Percentiles rank a stretch among this genome's conserved stretches.
phyloP scores from a whole-genome alignment of 2,329 filamentous ascomycete genomes.

The Bipolaris gigantea region DNA sequence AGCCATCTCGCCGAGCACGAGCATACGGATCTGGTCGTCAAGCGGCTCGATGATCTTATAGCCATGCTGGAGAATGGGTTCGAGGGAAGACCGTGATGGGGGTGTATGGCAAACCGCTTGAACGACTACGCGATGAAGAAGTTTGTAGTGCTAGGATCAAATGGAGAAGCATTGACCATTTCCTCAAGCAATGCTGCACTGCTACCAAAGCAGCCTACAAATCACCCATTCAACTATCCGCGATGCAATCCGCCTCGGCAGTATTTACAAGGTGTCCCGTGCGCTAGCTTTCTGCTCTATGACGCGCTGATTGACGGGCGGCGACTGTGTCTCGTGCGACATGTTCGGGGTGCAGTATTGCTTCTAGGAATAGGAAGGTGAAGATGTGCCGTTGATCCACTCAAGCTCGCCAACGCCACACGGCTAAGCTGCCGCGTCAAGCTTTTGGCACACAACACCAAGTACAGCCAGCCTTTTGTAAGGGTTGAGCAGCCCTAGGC shows the following conservation, averaged over 20 bases:
- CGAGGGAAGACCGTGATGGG: conserved; percentile 51
- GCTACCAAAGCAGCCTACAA: too few relatives aligned
- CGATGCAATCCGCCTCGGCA: too few relatives aligned
- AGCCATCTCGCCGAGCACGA: conserved; percentile 67
- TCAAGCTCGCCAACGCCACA: conserved; percentile 1
- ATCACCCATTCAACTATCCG: too few relatives aligned
- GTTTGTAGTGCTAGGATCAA: too few relatives aligned
- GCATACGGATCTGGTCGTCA: conserved; percentile 75
- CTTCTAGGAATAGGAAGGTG: background rate
- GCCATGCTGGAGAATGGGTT: conserved; percentile 75
- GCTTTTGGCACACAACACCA: conserved; percentile 1
- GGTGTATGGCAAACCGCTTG: conserved; percentile 6
- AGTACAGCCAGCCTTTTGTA: conserved; percentile 12
- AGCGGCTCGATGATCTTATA: conserved; percentile 72
- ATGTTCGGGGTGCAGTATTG: background rate
- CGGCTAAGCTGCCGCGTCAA: conserved; percentile 1
- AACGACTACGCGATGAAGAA: too few relatives aligned
- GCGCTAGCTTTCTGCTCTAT: too few relatives aligned
- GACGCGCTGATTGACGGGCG: too few relatives aligned
- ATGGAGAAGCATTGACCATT: too few relatives aligned
- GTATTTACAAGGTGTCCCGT: too few relatives aligned
- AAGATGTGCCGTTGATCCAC: conserved; percentile 4
- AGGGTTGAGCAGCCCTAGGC: background rate
- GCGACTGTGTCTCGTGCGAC: too few relatives aligned
- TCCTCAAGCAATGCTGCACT: too few relatives aligned